Evolutionary conservation across 1,284 basidiomycete genomes (phyloP), one percentile per base, ranked within the genome.

Genomic region (Meira miltonrushii): DNA sequence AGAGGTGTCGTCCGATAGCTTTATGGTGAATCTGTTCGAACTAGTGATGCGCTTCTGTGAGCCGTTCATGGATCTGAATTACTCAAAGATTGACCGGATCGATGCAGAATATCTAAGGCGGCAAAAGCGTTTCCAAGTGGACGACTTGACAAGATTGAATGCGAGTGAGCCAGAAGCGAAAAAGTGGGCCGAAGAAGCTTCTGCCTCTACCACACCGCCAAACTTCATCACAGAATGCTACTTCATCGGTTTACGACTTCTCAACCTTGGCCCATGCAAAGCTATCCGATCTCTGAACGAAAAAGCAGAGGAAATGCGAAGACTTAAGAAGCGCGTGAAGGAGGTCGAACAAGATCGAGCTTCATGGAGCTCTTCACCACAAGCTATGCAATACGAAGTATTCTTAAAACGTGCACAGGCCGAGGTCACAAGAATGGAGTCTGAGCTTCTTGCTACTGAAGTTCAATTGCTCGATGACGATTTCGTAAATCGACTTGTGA

Each of bases 211-310:
- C 15, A 54, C 66, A 11, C 55, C 68, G 38, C 67, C 88, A 1
- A 96, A 95, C 78, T 98, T 99, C 80, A 93, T 98, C 67, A 92
- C 93, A 1, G 88, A 97, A 57, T 85, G 95, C 11, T 98, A 95
- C 81, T 97, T 89, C 81, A 82, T 97, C 40, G 64, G 66, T 3
- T 49, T 67, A 37, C 63, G 74, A 10, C 62, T 77, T 33, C 62
- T 63, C 53, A 71, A 63, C 25, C 55, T 77, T 1, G 76, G 73
- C 85, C 51, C 82, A 88, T 39, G 67, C 39, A 77, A 75, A 49
- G 76, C 69, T 33, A 65, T 77, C 19, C 67, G 92, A 90, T 57
- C 82, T 88, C 57, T 86, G 87, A 74, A 85, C 87, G 67, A 89
- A 89, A 74, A 79, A 90, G 44, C 90, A 88, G 73, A 84, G 83